Evolutionary conservation across 768 basidiomycete species (phyloP).

Genomic region (Fibroporia radiculosa): DNA sequence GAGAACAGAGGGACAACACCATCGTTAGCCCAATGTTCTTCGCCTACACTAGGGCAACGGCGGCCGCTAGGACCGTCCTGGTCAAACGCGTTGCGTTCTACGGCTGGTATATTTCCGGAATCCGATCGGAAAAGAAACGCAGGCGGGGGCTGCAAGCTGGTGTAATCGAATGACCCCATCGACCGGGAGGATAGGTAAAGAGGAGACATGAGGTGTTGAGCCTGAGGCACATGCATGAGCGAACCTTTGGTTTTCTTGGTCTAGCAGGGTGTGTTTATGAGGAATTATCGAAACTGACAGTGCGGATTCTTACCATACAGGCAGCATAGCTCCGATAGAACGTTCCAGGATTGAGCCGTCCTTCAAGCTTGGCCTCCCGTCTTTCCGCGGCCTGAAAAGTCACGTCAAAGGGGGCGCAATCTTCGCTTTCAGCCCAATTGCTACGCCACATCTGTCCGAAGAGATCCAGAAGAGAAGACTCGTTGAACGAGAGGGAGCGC

Average conservation of each 20-base stretch:
- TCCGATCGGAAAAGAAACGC: too few relatives aligned
- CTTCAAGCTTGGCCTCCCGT: conserved; percentile 33
- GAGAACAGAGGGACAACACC: conserved; percentile 44
- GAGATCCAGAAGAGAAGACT: conserved; percentile 26
- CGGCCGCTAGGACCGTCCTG: too few relatives aligned
- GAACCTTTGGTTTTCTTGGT: too few relatives aligned
- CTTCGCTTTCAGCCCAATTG: conserved; percentile 41
- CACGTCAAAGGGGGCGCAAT: conserved; percentile 39
- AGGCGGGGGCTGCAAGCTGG: too few relatives aligned
- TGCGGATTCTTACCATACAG: conserved; percentile 24
- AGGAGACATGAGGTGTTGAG: conserved; percentile 8
- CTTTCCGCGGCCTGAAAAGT: conserved; percentile 39
- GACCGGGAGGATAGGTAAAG: conserved; percentile 23
- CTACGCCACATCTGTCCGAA: conserved; percentile 35
- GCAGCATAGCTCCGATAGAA: conserved; percentile 38
- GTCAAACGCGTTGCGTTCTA: too few relatives aligned
- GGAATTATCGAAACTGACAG: too few relatives aligned
- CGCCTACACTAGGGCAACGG: too few relatives aligned
- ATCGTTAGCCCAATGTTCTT: conserved; percentile 30
- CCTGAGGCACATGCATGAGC: too few relatives aligned
- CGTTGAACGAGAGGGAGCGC: conserved; percentile 32
- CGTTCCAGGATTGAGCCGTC: conserved; percentile 26
- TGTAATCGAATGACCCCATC: conserved; percentile 34
- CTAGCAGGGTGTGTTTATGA: too few relatives aligned
- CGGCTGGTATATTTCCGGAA: too few relatives aligned